phyloP scores from a whole-genome alignment of 257 asterid genomes.

The Vinca minor region DNA sequence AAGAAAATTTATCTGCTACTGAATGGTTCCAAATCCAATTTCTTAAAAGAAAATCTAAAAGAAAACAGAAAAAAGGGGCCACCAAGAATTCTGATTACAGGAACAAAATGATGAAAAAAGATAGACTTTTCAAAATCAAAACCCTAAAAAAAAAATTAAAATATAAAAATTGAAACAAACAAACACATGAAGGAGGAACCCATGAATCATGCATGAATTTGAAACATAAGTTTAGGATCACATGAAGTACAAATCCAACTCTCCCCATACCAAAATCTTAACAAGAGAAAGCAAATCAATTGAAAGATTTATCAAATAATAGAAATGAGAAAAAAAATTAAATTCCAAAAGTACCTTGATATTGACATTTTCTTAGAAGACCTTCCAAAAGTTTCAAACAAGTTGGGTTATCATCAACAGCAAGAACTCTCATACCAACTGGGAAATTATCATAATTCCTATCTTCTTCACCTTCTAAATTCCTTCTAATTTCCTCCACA shows the following conservation, averaged over 20 bases:
- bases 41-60: background rate
- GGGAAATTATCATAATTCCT: slow-evolving; percentile 51
- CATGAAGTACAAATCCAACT: background rate
- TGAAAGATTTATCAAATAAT: background rate
- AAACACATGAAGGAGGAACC: slow-evolving; percentile 2
- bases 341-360: slow-evolving; percentile 43
- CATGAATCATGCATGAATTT: background rate
- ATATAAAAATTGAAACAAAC: slow-evolving; percentile 2
- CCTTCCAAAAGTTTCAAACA: slow-evolving; percentile 65
- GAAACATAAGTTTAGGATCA: background rate
- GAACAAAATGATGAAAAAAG: background rate
- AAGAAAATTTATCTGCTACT: background rate
- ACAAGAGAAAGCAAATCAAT: background rate
- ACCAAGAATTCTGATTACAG: background rate
- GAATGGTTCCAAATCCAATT: background rate
- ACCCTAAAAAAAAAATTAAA: background rate
- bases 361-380: slow-evolving; percentile 68
- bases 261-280: background rate
- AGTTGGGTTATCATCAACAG: slow-evolving; percentile 76
- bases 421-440: slow-evolving; percentile 83
- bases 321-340: background rate
- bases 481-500: slow-evolving; percentile 45
- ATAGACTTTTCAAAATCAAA: background rate
- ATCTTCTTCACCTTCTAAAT: slow-evolving; percentile 22
- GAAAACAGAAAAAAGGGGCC: background rate